Evolutionary conservation across 768 basidiomycete genomes (phyloP), one percentile per base, ranked within the genome.

Genomic region (Boletus rubropictus): DNA sequence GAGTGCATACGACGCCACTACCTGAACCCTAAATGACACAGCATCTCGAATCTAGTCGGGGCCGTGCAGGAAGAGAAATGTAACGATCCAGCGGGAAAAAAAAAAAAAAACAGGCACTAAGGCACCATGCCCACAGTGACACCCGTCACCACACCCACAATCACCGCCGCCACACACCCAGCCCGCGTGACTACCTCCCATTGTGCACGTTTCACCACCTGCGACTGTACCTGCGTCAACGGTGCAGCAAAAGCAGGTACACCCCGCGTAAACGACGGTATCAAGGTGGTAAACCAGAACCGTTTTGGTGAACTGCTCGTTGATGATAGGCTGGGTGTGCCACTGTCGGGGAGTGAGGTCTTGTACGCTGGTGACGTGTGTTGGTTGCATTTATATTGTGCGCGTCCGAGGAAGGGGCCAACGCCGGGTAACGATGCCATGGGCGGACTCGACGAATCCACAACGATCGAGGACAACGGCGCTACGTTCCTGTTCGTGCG

Each of bases 181-280:
- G 82, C 82, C 31, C 84, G 71, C 22, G 85, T 69, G 25, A 89
- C 84, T 24, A 90, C 83, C 65, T 89, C 86, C 89, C 88, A 90
- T 56, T 91, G 89, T 3, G 80, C 86, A n/a, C 89, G 75, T 42
- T 78, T 74, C 42, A 89, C 79, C 46, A 83, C 72, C 14, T 85
- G 81, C 49, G 77, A 85, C 41, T 85, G 72, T 18, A 90, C 72
- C 33, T 72, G 74, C 35, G 88, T 88, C 47, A 90, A 67, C 27
- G 86, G 84, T 18, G 77, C 68, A 17, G 80, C 75, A 52, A 89
- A 89, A 36, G 85, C 80, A 2, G 87, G 86, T 14, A 88, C 86
- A 10, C 62, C 64, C 17, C 56, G 53, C 21, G 62, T 67, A 29
- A 68, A 66, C 20, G 64, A 62, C 0, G 64, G 66, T 18, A 67